Base-by-base conservation (phyloP, 2,329 filamentous ascomycete genomes). In the Paraphoma sp. region DNA sequence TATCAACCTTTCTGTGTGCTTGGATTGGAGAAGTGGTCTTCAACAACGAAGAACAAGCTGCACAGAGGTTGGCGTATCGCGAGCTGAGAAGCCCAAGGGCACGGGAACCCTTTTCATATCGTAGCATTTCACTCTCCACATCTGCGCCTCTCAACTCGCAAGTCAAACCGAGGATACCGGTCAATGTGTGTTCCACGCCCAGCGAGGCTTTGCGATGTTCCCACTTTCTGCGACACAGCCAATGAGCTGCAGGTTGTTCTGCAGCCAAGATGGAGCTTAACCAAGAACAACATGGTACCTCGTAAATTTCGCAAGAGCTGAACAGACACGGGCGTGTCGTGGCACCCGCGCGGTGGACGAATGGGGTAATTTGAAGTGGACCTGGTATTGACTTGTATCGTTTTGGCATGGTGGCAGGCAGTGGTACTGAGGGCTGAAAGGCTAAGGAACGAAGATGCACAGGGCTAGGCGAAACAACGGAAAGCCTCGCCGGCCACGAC, bases 241-340 rank as follows among this genome's bases (percentile, higher is more conserved):
- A 68, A 67, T 68, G 50, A 53, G 33, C 43, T 42, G 16, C 29
- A 50, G 23, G 6, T 14, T 14, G 30, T 59, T 12, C 56, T 43
- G 30, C 50, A 42, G 52, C 48, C 57, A 56, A 62, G 57, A 16
- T 54, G 43, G 45, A 33, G 56, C 57, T 54, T 51, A 56, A 44
- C 56, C 47, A 6, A 45, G 56, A 51, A 18, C 18, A 45, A 47
- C 43, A 52, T 58, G 56, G 62, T 56, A 33, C n/a, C 51, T 58
- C 59, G 63, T 64, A 62, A 63, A 51, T 47, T 46, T 28, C 38
- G 43, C 46, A 57, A 54, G 41, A 53, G 53, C 53, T 63, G 52
- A 60, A 51, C 50, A 42, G 55, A 66, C 53, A 65, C 56, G 56
- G 63, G 50, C 40, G 38, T 54, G 52, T 63, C 54, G 65, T 68